These are phyloP conservation scores for Ilyonectria destructans DNA, from an alignment of 2,329 filamentous ascomycete genomes.

Conservation along the genomic window DNA sequence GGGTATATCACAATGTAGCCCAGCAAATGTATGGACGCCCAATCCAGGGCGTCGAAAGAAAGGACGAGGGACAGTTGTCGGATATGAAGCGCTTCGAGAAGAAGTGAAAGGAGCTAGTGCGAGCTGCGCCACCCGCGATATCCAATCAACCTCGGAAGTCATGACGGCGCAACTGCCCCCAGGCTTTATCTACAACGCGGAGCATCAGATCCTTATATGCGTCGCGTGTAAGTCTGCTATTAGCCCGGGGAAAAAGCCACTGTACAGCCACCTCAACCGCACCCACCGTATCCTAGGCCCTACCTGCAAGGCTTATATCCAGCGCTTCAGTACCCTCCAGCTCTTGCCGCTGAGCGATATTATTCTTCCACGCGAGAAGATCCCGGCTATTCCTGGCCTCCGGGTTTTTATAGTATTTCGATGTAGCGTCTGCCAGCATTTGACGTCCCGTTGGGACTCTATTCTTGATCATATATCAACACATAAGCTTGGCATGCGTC, in stretches of 20 bases:
- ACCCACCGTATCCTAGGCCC: not conserved
- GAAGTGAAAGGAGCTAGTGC: not conserved
- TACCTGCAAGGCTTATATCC: not conserved
- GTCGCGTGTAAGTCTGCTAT: too few relatives aligned
- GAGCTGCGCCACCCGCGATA: not conserved
- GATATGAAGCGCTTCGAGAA: not conserved
- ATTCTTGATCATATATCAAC: not conserved
- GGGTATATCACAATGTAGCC: too few relatives aligned
- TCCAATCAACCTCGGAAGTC: not conserved
- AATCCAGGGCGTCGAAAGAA: not conserved
- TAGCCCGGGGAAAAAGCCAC: too few relatives aligned
- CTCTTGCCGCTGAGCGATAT: not conserved
- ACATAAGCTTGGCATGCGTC: not conserved
- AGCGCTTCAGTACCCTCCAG: not conserved
- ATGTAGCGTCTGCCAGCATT: not conserved
- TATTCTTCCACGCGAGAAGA: not conserved
- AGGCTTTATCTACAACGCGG: conserved; percentile 7
- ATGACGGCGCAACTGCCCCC: not conserved
- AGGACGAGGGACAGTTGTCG: not conserved
- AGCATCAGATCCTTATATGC: conserved; percentile 15
- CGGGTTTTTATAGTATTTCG: not conserved
- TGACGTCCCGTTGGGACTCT: not conserved
- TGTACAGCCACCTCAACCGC: not conserved
- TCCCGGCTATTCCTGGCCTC: not conserved
- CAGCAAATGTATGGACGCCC: not conserved